phyloP scores from a whole-genome alignment of 2,329 filamentous ascomycete species.

The Paracamarosporium sp. region DNA sequence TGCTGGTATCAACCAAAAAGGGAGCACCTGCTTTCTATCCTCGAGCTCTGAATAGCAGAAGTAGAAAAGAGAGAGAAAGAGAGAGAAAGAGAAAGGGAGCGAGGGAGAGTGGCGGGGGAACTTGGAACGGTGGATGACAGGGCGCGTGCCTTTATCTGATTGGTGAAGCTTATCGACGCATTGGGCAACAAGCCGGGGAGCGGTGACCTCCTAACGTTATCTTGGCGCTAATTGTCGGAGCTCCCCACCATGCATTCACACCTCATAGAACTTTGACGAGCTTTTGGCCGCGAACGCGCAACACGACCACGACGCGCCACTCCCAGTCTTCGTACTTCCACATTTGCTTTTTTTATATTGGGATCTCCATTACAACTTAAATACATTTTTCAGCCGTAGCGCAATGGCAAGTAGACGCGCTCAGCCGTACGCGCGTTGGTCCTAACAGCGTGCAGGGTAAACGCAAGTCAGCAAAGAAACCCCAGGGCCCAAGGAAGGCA shows the following conservation, averaged over 20 bases:
- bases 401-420: slow-evolving; percentile 29
- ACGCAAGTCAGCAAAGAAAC: slow-evolving; percentile 85
- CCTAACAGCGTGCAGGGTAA: slow-evolving; percentile 68
- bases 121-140: slow-evolving; percentile 28
- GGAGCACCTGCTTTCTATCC: neutral
- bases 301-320: neutral
- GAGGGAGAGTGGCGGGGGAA: slow-evolving; percentile 19
- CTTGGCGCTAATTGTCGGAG: slow-evolving; percentile 28
- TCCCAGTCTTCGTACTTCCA: neutral
- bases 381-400: neutral
- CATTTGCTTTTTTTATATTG: neutral
- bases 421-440: slow-evolving; percentile 20
- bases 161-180: slow-evolving; percentile 38
- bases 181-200: slow-evolving; percentile 31
- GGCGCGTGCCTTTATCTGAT: slow-evolving; percentile 26
- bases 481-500: slow-evolving; percentile 83
- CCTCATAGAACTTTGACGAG: neutral
- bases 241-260: slow-evolving; percentile 15
- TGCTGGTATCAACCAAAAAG: neutral
- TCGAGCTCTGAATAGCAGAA: neutral
- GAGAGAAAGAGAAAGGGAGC: slow-evolving; percentile 17
- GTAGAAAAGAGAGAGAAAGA: neutral
- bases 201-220: neutral
- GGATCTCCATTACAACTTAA: neutral
- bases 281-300: neutral